Conservation (phyloP, 306 rosid genomes). For the Cucurbita pepo region DNA sequence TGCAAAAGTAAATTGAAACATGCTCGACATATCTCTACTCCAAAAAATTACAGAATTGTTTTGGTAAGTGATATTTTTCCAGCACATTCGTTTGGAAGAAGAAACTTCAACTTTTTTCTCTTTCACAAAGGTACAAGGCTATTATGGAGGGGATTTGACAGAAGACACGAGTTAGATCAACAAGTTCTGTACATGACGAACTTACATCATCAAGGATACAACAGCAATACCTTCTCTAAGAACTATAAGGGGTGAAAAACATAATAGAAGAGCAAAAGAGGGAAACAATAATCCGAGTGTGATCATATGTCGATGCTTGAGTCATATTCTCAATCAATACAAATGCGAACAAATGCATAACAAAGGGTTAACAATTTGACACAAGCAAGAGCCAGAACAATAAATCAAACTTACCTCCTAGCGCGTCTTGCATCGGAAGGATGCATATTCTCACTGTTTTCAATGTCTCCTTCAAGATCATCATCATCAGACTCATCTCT, state of each 20-base stretch:
- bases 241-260: not conserved
- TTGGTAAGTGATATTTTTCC: not conserved
- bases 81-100: not conserved
- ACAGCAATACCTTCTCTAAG: not conserved
- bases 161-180: not conserved
- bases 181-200: not conserved
- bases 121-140: not conserved
- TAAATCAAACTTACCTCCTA: conserved; percentile 24
- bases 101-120: not conserved
- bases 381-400: conserved; percentile 1
- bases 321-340: not conserved
- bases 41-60: not conserved
- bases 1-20: not conserved
- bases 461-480: conserved; percentile 41
- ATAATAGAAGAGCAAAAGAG: not conserved
- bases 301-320: not conserved
- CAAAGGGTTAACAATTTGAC: not conserved
- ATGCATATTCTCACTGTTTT: conserved; percentile 30
- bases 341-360: not conserved
- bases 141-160: not conserved
- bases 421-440: conserved; percentile 42
- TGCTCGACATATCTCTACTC: not conserved
- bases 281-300: not conserved
- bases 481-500: conserved; percentile 47
- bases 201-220: not conserved